phyloP scores from a whole-genome alignment of 352 stramenopile genomes.

The Phytophthora palmivora region DNA sequence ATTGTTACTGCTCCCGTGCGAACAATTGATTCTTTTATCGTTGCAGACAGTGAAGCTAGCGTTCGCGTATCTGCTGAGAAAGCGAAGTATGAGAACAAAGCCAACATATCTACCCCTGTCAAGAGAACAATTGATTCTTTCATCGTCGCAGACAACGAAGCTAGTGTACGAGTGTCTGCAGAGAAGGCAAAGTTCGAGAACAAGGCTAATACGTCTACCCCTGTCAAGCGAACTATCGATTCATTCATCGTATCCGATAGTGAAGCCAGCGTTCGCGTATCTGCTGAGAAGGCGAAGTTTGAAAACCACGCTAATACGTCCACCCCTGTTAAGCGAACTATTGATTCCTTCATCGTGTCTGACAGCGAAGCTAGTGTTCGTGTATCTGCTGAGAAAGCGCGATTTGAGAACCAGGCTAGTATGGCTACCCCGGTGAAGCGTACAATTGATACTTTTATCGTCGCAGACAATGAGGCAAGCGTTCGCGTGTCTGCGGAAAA shows the following conservation, averaged over 20 bases:
- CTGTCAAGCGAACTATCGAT: constrained; percentile 28
- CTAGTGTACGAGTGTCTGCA: constrained; percentile 37
- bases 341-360: no score
- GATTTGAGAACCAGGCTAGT: constrained; percentile 34
- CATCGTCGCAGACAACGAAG: constrained; percentile 33
- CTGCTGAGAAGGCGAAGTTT: constrained; percentile 39
- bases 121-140: constrained; percentile 43
- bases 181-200: constrained; percentile 42
- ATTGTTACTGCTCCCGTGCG: constrained; percentile 44
- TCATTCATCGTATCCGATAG: no score
- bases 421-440: constrained; percentile 30
- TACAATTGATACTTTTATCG: constrained; percentile 27
- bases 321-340: constrained; percentile 20
- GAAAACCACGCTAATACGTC: constrained; percentile 24
- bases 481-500: constrained; percentile 33
- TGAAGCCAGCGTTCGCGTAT: constrained; percentile 34
- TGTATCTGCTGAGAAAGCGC: constrained; percentile 25
- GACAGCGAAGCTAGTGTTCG: constrained; percentile 32
- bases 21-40: constrained; percentile 44
- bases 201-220: constrained; percentile 8
- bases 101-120: constrained; percentile 18
- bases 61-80: constrained; percentile 44
- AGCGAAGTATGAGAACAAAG: constrained; percentile 38
- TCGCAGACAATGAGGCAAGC: constrained; percentile 13
- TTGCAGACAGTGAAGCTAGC: constrained; percentile 36